phyloP scores from a whole-genome alignment of 495 filamentous ascomycete species.

The Filosporella fistucella region DNA sequence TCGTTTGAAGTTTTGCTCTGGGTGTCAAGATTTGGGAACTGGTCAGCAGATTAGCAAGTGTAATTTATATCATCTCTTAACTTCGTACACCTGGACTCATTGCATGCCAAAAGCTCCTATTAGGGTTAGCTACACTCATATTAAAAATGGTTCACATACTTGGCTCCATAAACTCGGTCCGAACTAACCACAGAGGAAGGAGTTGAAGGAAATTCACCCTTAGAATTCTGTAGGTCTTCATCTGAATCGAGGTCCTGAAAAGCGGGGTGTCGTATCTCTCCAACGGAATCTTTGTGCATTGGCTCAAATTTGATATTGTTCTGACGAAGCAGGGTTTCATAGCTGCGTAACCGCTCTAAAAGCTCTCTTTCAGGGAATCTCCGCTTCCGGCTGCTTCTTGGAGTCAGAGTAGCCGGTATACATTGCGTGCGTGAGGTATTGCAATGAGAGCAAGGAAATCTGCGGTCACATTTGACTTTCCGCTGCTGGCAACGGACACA shows the following conservation, averaged over 20 bases:
- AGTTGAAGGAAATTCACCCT: constrained; percentile 5
- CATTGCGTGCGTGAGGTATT: constrained; percentile 55
- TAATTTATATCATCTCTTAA: neutral
- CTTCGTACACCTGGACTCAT: constrained; percentile 41
- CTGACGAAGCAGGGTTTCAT: constrained; percentile 47
- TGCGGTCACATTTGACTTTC: constrained; percentile 64
- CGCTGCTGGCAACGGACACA: constrained; percentile 61
- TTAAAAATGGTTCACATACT: constrained; percentile 29
- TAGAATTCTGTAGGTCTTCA: constrained; percentile 13
- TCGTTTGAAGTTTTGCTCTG: constrained; percentile 17
- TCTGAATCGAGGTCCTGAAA: constrained; percentile 23
- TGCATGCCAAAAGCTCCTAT: constrained; percentile 43
- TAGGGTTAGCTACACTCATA: constrained; percentile 15
- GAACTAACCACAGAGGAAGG: constrained; percentile 25
- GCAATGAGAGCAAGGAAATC: constrained; percentile 60
- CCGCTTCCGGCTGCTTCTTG: constrained; percentile 54
- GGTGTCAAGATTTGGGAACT: constrained; percentile 9
- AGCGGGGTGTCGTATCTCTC: constrained; percentile 13
- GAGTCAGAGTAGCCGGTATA: constrained; percentile 52
- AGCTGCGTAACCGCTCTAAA: constrained; percentile 47
- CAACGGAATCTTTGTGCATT: constrained; percentile 27
- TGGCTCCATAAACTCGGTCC: constrained; percentile 32
- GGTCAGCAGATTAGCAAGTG: constrained; percentile 12
- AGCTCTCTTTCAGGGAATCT: constrained; percentile 44
- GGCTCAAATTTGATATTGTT: constrained; percentile 31